Base-by-base conservation (phyloP, 176 grass and related monocot genomes). In the Themeda triandra region DNA sequence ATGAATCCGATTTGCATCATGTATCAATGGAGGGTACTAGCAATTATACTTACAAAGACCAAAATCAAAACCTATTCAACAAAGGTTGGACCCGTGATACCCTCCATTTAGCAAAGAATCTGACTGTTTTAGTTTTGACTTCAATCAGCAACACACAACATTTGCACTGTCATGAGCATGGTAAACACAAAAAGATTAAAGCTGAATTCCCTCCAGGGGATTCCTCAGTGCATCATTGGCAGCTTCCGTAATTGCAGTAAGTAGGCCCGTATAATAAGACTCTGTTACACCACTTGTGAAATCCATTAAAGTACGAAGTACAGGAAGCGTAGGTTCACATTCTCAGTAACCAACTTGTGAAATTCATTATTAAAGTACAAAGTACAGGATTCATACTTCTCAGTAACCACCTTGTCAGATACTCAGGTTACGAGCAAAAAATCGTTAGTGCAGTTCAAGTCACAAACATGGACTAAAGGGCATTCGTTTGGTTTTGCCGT, bases 381-480 rank as follows among this genome's bases (percentile, higher is more conserved):
- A 80, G 63, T 48, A 63, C 29, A 71, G 31, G 81, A 81, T 37
- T 11, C 10, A 59, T 21, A 63, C 49, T 44, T 11, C 32, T 65
- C 63, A 66, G 32, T 82, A 28, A 56, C 65, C 35, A 82, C 19
- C 27, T 71, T 42, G 58, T 11, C 65, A 83, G 37, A 83, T 72
- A 33, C 45, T 15, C 72, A 83, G 29, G 83, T 82, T 36, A 78
- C 56, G 11, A 24, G 68, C 23, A 14, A 45, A 79, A 24, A 19
- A 82, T 36, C 46, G 72, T 78, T 23, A 66, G 23, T 29, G 6
- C 32, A 82, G 27, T 42, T 36, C 21, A 32, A 45, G 77, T 56
- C 28, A 40, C 25, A 82, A 17, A 8, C 27, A 37, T 70, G 29
- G 51, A 31, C 71, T 13, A 21, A 10, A 18, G 2, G 11, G 24